A percentile compares a stretch with the other conserved stretches of the same genome.
These are phyloP conservation scores for Yamadazyma songkhlaensis DNA, from an alignment of 1,139 yeast species.

Conservation along the genomic window DNA sequence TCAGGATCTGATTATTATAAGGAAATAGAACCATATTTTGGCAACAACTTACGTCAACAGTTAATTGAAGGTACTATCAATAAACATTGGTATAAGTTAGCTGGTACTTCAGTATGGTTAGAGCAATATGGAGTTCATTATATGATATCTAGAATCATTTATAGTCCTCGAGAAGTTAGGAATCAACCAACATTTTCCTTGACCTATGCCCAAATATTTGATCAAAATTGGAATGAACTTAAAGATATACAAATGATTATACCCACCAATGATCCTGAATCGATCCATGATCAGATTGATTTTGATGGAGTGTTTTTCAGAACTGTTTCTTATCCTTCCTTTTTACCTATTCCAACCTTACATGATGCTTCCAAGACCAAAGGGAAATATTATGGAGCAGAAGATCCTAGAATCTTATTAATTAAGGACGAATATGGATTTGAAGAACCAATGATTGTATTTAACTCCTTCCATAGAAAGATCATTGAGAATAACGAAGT, in stretches of 20 bases:
- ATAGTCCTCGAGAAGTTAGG: conserved; percentile 20
- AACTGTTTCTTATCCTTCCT: conserved; percentile 26
- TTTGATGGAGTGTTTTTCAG: conserved; percentile 14
- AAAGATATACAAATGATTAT: conserved; percentile 19
- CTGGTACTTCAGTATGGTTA: conserved; percentile 34
- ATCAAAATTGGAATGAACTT: conserved; percentile 28
- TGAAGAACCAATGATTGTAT: conserved; percentile 38
- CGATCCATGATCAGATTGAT: conserved; percentile 13
- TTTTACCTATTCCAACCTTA: conserved; percentile 33
- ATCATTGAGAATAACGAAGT: conserved; percentile 12
- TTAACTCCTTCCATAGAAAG: conserved; percentile 31
- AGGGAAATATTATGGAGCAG: conserved; percentile 37
- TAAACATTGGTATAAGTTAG: conserved; percentile 28
- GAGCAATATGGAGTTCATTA: conserved; percentile 31
- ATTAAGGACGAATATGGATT: conserved; percentile 28
- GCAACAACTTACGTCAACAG: conserved; percentile 17
- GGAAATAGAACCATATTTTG: conserved; percentile 19
- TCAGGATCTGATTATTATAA: conserved; percentile 10
- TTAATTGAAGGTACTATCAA: conserved; percentile 15
- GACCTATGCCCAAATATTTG: conserved; percentile 24
- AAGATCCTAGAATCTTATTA: conserved; percentile 39
- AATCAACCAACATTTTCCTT: conserved; percentile 25
- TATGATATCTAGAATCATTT: conserved; percentile 29
- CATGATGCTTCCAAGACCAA: conserved; percentile 22
- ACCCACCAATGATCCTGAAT: conserved; percentile 21